Conservation (phyloP, 495 filamentous ascomycete species). For the Hypoxylon trugodes region DNA sequence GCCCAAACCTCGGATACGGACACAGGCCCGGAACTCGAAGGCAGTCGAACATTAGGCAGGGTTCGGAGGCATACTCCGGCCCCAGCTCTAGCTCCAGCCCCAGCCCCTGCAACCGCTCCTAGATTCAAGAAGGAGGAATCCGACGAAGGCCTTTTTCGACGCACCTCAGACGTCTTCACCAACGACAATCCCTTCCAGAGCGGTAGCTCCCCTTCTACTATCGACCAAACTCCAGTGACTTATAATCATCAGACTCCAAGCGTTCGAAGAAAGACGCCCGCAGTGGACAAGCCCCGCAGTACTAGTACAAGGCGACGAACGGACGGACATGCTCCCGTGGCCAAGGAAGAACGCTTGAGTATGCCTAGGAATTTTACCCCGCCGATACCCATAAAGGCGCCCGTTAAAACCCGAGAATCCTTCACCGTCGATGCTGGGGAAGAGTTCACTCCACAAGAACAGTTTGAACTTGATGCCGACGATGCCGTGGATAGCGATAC, state of each 20-base stretch:
- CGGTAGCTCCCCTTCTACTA: conserved; percentile 59
- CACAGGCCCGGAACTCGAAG: conserved; percentile 55
- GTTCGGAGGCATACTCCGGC: conserved; percentile 38
- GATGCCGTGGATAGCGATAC: conserved; percentile 53
- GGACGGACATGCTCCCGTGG: conserved; percentile 42
- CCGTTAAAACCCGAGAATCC: conserved; percentile 39
- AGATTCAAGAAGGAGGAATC: conserved; percentile 56
- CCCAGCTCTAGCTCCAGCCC: too few species aligned
- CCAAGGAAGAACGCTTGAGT: conserved; percentile 30
- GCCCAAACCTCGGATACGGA: conserved; percentile 59
- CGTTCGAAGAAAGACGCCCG: conserved; percentile 51
- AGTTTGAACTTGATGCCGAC: conserved; percentile 75
- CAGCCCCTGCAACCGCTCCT: too few species aligned
- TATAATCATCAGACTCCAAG: conserved; percentile 53
- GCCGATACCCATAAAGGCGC: conserved; percentile 33
- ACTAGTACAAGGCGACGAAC: conserved; percentile 48
- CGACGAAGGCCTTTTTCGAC: conserved; percentile 53
- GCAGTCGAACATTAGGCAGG: conserved; percentile 35
- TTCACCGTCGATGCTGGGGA: conserved; percentile 71
- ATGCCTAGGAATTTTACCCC: conserved; percentile 60
- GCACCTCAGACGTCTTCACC: conserved; percentile 69
- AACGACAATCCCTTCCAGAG: conserved; percentile 96
- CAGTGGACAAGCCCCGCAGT: conserved; percentile 38
- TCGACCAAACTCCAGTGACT: conserved; percentile 52
- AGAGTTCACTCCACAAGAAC: conserved; percentile 93